Conservation (phyloP, 169 alveolate genomes). For the Cryptosporidium felis region DNA sequence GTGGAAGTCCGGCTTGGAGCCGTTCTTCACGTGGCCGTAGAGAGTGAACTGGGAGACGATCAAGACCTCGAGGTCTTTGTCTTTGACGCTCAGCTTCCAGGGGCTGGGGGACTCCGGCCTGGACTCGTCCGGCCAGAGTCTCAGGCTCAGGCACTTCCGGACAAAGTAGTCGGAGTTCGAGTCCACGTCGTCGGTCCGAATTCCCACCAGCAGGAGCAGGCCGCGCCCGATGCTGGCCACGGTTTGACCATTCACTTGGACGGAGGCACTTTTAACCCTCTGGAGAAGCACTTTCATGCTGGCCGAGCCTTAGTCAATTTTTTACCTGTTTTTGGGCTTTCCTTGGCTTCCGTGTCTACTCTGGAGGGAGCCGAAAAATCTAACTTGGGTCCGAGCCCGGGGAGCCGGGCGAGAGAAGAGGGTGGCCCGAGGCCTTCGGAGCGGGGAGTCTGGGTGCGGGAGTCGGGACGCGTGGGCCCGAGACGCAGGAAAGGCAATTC, state of each 20-base stretch:
- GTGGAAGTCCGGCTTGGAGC: conserved; percentile 93
- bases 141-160: conserved; percentile 83
- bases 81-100: conserved; percentile 87
- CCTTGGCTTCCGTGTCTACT: too few species aligned
- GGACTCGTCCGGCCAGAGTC: conserved; percentile 84
- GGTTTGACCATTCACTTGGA: conserved; percentile 79
- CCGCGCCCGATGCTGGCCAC: conserved; percentile 87
- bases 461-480: too few species aligned
- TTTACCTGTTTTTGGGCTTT: too few species aligned
- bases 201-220: conserved; percentile 84
- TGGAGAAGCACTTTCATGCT: conserved; percentile 87
- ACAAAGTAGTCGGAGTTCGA: conserved; percentile 77
- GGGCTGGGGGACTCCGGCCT: conserved; percentile 58
- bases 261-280: conserved; percentile 83
- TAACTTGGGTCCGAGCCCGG: too few species aligned
- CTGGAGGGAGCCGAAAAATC: too few species aligned
- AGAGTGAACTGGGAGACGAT: conserved; percentile 91
- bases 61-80: conserved; percentile 83
- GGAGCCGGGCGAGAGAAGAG: too few species aligned
- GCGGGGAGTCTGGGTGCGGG: too few species aligned
- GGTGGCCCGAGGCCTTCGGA: too few species aligned
- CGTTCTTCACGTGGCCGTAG: conserved; percentile 85
- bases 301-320: neutral
- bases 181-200: conserved; percentile 79
- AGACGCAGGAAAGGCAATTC: too few species aligned